A percentile compares a stretch with the other conserved stretches of the same genome.
These are phyloP conservation scores for Trichoderma atroviride DNA, from an alignment of 2,329 filamentous ascomycete genomes.

Conservation along the genomic window DNA sequence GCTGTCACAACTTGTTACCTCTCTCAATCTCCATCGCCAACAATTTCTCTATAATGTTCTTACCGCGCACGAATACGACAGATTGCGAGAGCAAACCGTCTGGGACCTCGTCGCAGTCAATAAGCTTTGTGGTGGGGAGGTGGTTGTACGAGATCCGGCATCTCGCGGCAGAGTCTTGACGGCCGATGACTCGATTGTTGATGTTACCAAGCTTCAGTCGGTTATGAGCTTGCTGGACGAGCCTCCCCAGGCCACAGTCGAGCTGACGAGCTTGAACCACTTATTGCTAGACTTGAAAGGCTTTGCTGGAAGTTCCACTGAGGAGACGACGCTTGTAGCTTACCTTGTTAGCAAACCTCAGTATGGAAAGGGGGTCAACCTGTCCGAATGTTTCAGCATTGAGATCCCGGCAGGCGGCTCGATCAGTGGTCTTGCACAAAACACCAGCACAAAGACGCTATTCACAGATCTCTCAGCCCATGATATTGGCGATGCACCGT, in stretches of 20 bases:
- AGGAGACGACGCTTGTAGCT: conserved; percentile 74
- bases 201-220: conserved; percentile 88
- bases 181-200: conserved; percentile 88
- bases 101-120: conserved; percentile 96
- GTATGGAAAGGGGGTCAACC: conserved; percentile 62
- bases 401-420: conserved; percentile 75
- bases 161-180: conserved; percentile 85
- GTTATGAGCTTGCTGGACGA: conserved; percentile 93
- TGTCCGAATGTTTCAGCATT: conserved; percentile 84
- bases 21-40: conserved; percentile 81
- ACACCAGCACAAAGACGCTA: conserved; percentile 75
- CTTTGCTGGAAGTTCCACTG: conserved; percentile 75
- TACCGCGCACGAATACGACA: conserved; percentile 80
- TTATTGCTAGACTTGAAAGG: conserved; percentile 81
- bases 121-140: conserved; percentile 88
- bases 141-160: conserved; percentile 88
- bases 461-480: conserved; percentile 83
- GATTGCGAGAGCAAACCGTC: conserved; percentile 82
- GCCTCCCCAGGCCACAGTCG: conserved; percentile 68
- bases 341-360: conserved; percentile 74
- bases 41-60: conserved; percentile 94
- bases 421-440: conserved; percentile 65
- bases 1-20: conserved; percentile 76
- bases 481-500: conserved; percentile 66
- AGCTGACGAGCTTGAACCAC: conserved; percentile 75